Conservation (phyloP, 805 yeast species). For the Pichia heedii region DNA sequence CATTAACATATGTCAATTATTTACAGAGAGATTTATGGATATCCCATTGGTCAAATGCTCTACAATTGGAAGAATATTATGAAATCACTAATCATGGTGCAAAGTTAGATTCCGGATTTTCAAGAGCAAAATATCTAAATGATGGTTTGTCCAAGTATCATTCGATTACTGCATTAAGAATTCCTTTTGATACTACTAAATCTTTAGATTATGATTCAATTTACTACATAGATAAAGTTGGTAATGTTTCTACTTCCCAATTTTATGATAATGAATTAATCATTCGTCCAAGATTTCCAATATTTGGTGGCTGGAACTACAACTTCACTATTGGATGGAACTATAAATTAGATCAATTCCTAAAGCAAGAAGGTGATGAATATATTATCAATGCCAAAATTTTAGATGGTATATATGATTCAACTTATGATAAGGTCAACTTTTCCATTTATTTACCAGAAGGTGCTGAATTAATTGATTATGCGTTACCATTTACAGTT, state of each 20-base stretch:
- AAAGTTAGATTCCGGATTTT: slow-evolving; percentile 56
- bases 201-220: slow-evolving; percentile 41
- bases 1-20: slow-evolving; percentile 51
- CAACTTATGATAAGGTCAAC: slow-evolving; percentile 51
- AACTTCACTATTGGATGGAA: slow-evolving; percentile 97
- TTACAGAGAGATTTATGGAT: slow-evolving; percentile 77
- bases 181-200: slow-evolving; percentile 38
- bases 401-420: slow-evolving; percentile 60
- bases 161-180: slow-evolving; percentile 51
- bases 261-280: slow-evolving; percentile 37
- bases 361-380: slow-evolving; percentile 38
- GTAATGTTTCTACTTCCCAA: slow-evolving; percentile 78
- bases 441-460: slow-evolving; percentile 76
- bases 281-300: slow-evolving; percentile 83
- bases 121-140: slow-evolving; percentile 69
- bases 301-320: slow-evolving; percentile 93
- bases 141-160: slow-evolving; percentile 46
- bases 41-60: slow-evolving; percentile 69
- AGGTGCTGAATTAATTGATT: slow-evolving; percentile 54
- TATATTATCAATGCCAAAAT: slow-evolving; percentile 63
- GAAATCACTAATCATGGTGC: slow-evolving; percentile 75
- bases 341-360: slow-evolving; percentile 43
- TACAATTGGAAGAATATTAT: slow-evolving; percentile 78
- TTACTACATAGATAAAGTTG: slow-evolving; percentile 83
- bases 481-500: slow-evolving; percentile 47